Base-by-base conservation (phyloP, 2,329 filamentous ascomycete genomes). In the Atkinsonella hypoxylon region DNA sequence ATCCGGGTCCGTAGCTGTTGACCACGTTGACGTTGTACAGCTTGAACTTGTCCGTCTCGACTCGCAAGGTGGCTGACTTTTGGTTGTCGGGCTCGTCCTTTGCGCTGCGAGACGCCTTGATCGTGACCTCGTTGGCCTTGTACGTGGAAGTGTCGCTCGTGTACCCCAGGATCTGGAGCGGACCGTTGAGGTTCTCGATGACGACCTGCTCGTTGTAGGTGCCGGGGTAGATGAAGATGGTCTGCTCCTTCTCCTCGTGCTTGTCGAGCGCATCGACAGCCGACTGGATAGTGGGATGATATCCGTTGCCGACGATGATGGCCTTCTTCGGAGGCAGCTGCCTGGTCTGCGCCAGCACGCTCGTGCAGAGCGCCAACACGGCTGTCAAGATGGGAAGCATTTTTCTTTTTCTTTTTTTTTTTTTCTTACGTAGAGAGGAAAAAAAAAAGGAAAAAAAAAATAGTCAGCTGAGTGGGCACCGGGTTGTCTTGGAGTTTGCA, bases 11-110 rank as follows among this genome's bases (percentile, higher is more conserved):
- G 50, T 68, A 70, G 0, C 63, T 64, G 57, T 76, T 76, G 26
- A 64, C 61, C 5, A 75, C 62, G 50, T 75, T 79, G 61, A 84
- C 65, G 57, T 83, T 84, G 68, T 83, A 83, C 15, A 82, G 64
- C 55, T 75, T 77, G 53, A 82, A 70, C 55, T 76, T 72, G 8
- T 64, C 59, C 0, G 74, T 71, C 56, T 67, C 64, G 17, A 70
- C 67, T 8, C 69, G 62, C 20, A 75, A 61, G 0, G 70, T 73
- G 4, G 66, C 71, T 1, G 70, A 81, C 47, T 64, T 59, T 56
- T 83, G 79, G 54, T 83, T 77, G 56, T 62, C 73, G 43, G 67
- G 68, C 51, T 70, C 62, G 41, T 60, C 57, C 0, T 56, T 55
- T 60, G 47, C 71, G 15, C 59, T 58, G 64, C 65, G 50, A 65